These are phyloP conservation scores for Colletotrichum graminicola DNA, from an alignment of 2,329 filamentous ascomycete species.

Conservation along the genomic window DNA sequence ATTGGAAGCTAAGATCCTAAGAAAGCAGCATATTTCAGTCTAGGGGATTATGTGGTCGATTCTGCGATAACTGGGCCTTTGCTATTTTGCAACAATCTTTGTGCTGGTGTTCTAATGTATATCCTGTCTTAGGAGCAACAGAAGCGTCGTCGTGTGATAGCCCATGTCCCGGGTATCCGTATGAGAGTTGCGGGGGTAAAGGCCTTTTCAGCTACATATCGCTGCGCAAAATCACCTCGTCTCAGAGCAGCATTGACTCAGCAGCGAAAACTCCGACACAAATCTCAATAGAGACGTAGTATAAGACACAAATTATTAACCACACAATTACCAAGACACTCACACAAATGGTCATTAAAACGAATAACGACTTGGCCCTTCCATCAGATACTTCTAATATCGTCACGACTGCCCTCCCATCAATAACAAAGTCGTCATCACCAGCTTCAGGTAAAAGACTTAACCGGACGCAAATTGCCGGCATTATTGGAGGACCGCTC, in stretches of 20 bases:
- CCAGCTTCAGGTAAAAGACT: no score
- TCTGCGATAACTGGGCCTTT: conserved; percentile 2
- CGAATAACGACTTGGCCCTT: background rate
- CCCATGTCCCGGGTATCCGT: conserved; percentile 6
- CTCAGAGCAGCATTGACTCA: background rate
- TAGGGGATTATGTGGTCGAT: background rate
- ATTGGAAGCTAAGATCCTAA: background rate
- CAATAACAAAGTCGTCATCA: no score
- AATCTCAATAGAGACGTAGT: background rate
- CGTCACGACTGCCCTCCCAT: background rate
- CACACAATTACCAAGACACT: background rate
- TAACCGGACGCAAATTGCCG: no score
- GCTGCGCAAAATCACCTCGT: background rate
- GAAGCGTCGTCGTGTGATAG: background rate
- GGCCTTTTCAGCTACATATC: background rate
- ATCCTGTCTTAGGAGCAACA: background rate
- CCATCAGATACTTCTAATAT: background rate
- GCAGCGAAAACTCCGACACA: background rate
- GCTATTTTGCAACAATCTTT: background rate
- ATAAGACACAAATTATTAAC: background rate
- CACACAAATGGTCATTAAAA: background rate
- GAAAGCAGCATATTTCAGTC: conserved; percentile 7
- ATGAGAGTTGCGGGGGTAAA: conserved; percentile 3
- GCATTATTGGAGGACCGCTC: no score
- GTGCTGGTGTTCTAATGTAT: conserved; percentile 1